A percentile compares a stretch with the other conserved stretches of the same genome.
These are phyloP conservation scores for Kluyveromyces sp. DNA, from an alignment of 1,139 yeast genomes.

Conservation along the genomic window DNA sequence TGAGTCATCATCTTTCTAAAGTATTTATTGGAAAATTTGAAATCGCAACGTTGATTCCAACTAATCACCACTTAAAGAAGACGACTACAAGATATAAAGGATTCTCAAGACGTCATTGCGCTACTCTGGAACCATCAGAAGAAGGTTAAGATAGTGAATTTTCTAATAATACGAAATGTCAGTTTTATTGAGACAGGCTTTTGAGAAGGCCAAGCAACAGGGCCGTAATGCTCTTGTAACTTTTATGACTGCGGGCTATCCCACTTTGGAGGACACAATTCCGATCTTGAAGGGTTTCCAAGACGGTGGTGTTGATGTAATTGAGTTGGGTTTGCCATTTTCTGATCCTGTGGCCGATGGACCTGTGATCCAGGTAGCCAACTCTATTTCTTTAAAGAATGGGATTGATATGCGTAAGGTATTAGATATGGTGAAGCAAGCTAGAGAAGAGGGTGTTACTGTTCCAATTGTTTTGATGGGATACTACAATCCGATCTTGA, in stretches of 20 bases:
- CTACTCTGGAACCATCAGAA: no score
- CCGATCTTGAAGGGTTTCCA: conserved; percentile 84
- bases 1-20: no score
- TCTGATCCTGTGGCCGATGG: conserved; percentile 99
- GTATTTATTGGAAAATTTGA: no score
- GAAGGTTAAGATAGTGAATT: no score
- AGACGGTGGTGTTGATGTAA: conserved; percentile 90
- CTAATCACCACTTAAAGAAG: no score
- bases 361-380: conserved; percentile 88
- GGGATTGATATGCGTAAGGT: conserved; percentile 67
- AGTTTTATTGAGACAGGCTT: conserved; percentile 58
- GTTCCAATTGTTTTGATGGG: conserved; percentile 94
- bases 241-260: conserved; percentile 91
- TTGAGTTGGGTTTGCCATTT: conserved; percentile 93
- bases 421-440: conserved; percentile 62
- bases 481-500: conserved; percentile 88
- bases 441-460: conserved; percentile 76
- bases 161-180: conserved; percentile 40
- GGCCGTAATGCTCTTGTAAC: conserved; percentile 85
- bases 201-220: conserved; percentile 61
- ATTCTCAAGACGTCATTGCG: no score
- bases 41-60: no score
- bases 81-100: no score
- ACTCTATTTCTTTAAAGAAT: conserved; percentile 67
- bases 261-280: conserved; percentile 77